Conservation (phyloP, 2,329 filamentous ascomycete genomes). For the Trichoderma sp. region DNA sequence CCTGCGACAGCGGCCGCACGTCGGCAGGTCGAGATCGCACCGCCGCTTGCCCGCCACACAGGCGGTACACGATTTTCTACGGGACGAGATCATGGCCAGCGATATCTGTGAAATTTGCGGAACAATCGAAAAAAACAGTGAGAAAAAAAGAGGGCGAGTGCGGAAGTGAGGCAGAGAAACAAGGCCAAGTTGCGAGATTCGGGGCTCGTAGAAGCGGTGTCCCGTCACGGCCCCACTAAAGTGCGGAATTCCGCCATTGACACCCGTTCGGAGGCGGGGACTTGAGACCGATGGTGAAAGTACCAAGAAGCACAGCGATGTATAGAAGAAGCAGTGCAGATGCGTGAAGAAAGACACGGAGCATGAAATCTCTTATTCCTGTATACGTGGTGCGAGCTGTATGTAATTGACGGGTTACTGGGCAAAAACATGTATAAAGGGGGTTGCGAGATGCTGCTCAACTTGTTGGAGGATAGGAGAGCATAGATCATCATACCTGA, state of each 20-base stretch:
- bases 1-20: conserved; percentile 2
- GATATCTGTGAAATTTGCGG: background rate
- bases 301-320: background rate
- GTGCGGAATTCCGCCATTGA: conserved; percentile 21
- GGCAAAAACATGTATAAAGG: background rate
- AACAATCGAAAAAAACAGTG: background rate
- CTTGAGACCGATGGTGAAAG: background rate
- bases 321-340: background rate
- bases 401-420: background rate
- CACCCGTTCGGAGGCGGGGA: background rate
- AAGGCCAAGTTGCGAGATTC: background rate
- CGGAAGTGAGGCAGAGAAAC: background rate
- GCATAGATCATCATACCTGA: background rate
- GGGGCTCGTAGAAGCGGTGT: background rate
- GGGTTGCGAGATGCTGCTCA: background rate
- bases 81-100: background rate
- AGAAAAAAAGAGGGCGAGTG: background rate
- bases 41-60: conserved; percentile 16
- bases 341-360: background rate
- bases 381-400: background rate
- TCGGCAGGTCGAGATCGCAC: conserved; percentile 12
- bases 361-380: background rate
- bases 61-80: conserved; percentile 14
- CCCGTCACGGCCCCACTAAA: background rate
- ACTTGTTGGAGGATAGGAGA: background rate